Base-by-base conservation (phyloP, 2,329 filamentous ascomycete species). In the Stachybotrys elegans region DNA sequence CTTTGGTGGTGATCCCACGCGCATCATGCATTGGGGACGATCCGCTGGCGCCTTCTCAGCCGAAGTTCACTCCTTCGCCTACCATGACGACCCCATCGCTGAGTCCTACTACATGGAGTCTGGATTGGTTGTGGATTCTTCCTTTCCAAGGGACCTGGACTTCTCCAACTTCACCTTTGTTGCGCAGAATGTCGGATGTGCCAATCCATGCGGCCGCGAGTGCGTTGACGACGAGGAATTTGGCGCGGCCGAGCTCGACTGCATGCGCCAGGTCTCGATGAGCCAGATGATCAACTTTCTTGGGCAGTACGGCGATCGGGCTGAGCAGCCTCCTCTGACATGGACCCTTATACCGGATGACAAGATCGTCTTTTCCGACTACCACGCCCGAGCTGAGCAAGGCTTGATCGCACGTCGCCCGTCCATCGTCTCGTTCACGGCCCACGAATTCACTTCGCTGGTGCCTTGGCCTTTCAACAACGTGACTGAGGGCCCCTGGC, bases 41-140 rank as follows among this genome's bases (percentile, higher is more conserved):
- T 40, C 38, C 4, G 38, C 38, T 8, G 38, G 38, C 6, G 22
- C 22, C 14, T 11, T 40, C 16, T 8, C 59, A 21, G 65, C 62
- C 4, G 70, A 73, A 46, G 57, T 65, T 49, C 63, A 70, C 45
- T 60, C 65, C 46, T 72, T 68, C 48, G 69, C 71, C 11, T 73
- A 63, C 70, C 49, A 57, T 17, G 57, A 73, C 5, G 63, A 75
- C 43, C 71, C 72, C 4, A 70, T 75, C 32, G 66, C 67, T 2
- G 53, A 60, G 7, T 67, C 61, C 4, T 61, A 68, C 32, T 67
- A 69, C 44, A 50, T 70, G 41, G 62, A 71, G 38, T 68, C 67
- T 42, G 71, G 58, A 22, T 65, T 61, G 5, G 68, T 63, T 4
- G 58, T 60, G 16, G 59, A 59, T 2, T 59, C 54, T 13, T 49